A percentile compares a stretch with the other conserved stretches of the same genome.
phyloP scores from a whole-genome alignment of 805 yeast species.

The Helenozyma baotianmanensis region DNA sequence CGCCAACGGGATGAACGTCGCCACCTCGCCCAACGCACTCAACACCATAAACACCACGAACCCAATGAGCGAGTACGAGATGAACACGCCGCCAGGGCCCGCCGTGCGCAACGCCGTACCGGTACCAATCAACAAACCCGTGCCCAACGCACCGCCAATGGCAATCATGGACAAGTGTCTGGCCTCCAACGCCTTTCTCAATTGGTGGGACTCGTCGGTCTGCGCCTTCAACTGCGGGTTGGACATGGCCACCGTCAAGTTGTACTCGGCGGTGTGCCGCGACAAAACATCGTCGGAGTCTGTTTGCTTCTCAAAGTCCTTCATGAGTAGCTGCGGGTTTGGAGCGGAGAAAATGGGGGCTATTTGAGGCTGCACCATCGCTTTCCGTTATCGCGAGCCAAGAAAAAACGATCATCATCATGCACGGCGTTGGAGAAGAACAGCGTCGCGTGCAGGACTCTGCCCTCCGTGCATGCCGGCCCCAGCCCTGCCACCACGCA shows the following conservation, averaged over 20 bases:
- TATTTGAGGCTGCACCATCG: too few species aligned
- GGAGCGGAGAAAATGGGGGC: not conserved
- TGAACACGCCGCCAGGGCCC: constrained; percentile 63
- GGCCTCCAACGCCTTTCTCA: constrained; percentile 35
- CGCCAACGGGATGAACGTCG: constrained; percentile 60
- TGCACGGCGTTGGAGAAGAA: too few species aligned
- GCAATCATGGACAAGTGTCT: constrained; percentile 71
- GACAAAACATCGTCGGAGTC: constrained; percentile 31
- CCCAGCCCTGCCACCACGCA: too few species aligned
- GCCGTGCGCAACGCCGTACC: constrained; percentile 65
- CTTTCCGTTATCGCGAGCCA: too few species aligned
- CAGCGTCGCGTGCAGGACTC: too few species aligned
- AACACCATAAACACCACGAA: constrained; percentile 51
- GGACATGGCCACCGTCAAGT: constrained; percentile 43
- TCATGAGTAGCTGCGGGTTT: constrained; percentile 4
- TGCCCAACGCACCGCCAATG: constrained; percentile 80
- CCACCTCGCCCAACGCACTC: constrained; percentile 62
- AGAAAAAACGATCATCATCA: too few species aligned
- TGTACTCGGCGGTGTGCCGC: constrained; percentile 46
- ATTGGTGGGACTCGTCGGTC: constrained; percentile 37
- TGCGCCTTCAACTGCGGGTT: constrained; percentile 34
- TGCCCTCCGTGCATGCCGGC: too few species aligned
- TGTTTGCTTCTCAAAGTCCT: constrained; percentile 14
- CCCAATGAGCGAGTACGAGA: constrained; percentile 70
- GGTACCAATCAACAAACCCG: constrained; percentile 75